Conservation (phyloP, 306 rosid genomes). For the Dicorynia guianensis region DNA sequence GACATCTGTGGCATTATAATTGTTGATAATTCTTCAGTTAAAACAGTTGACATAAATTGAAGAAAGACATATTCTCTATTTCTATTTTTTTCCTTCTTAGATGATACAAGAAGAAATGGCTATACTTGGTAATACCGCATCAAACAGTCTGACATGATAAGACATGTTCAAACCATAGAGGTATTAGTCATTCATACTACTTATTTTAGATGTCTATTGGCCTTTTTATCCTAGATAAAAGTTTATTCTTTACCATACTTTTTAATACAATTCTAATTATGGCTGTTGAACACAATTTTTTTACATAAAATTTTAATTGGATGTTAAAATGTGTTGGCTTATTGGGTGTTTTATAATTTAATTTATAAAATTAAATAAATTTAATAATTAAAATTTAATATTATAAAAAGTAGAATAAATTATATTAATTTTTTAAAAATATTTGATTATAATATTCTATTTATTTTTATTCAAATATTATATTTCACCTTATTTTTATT, state of each 20-base stretch:
- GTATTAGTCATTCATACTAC: neutral
- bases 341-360: too few relatives aligned
- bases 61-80: neutral
- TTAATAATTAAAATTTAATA: too few relatives aligned
- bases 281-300: constrained; percentile 4
- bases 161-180: neutral
- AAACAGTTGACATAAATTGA: neutral
- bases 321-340: too few relatives aligned
- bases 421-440: too few relatives aligned
- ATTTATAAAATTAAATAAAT: too few relatives aligned
- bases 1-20: neutral
- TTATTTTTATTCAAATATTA: too few relatives aligned
- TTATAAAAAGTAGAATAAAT: too few relatives aligned
- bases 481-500: too few relatives aligned
- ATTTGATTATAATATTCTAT: too few relatives aligned
- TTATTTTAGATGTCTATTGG: neutral
- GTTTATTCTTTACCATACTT: neutral
- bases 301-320: too few relatives aligned
- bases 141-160: neutral
- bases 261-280: neutral
- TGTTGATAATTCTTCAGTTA: neutral
- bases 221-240: neutral
- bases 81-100: neutral
- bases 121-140: neutral
- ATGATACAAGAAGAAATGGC: neutral